phyloP scores from a whole-genome alignment of 2,329 filamentous ascomycete species.

The Teratosphaeria pseudoeucalypti region DNA sequence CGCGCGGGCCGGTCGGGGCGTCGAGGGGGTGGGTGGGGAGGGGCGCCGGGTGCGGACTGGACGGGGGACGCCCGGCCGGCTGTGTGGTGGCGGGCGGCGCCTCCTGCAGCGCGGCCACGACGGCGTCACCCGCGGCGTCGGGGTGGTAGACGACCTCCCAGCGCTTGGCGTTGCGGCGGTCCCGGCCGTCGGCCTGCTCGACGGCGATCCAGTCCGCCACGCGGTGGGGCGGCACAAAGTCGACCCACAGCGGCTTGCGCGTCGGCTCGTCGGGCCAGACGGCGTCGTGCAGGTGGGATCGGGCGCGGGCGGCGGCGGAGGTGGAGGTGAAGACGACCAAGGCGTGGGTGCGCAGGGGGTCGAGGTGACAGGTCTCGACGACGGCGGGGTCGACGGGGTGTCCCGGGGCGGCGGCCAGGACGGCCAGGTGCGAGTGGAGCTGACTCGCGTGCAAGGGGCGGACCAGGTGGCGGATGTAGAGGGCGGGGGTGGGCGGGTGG shows the following conservation, averaged over 20 bases:
- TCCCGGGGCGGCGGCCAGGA: slow-evolving; percentile 51
- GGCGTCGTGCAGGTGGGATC: slow-evolving; percentile 62
- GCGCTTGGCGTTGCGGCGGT: slow-evolving; percentile 35
- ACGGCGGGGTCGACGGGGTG: slow-evolving; percentile 29
- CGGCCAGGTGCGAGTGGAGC: slow-evolving; percentile 58
- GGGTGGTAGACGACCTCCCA: slow-evolving; percentile 64
- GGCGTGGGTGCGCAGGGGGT: slow-evolving; percentile 78
- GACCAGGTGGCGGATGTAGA: slow-evolving; percentile 89
- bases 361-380: slow-evolving; percentile 64
- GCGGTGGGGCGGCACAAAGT: slow-evolving; percentile 73
- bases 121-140: slow-evolving; percentile 35
- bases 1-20: slow-evolving; percentile 14
- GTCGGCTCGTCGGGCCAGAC: slow-evolving; percentile 83
- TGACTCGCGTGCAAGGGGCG: slow-evolving; percentile 63
- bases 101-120: slow-evolving; percentile 17
- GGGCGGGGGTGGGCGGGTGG: slow-evolving; percentile 47
- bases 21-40: slow-evolving; percentile 9
- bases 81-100: neutral
- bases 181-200: slow-evolving; percentile 46
- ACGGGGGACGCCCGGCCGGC: neutral
- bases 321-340: slow-evolving; percentile 63
- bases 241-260: slow-evolving; percentile 74
- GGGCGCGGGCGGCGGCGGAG: slow-evolving; percentile 64
- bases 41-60: slow-evolving; percentile 4
- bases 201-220: slow-evolving; percentile 61